These are phyloP conservation scores for Dimocarpus longan DNA, from an alignment of 345 rosid genomes.

Conservation along the genomic window DNA sequence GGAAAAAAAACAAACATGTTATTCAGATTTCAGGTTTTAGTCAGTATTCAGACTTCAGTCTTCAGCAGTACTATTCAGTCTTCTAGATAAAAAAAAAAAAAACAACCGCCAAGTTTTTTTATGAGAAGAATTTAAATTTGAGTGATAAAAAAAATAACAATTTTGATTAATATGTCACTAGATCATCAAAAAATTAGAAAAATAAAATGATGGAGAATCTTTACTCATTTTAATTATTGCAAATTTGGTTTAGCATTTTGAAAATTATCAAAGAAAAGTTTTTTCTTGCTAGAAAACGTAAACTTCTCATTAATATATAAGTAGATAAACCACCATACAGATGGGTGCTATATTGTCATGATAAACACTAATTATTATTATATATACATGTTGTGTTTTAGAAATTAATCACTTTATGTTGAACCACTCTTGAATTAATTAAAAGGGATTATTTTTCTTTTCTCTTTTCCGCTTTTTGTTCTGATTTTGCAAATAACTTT, in stretches of 20 bases:
- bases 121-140: no score
- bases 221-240: not conserved
- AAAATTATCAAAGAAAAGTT: not conserved
- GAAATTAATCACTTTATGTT: conserved; percentile 5
- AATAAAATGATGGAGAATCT: no score
- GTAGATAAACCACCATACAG: conserved; percentile 4
- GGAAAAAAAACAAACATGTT: no score
- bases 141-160: no score
- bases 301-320: not conserved
- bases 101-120: no score
- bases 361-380: no score
- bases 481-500: not conserved
- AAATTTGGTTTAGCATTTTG: not conserved
- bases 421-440: not conserved
- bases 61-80: no score
- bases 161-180: no score
- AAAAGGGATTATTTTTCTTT: not conserved
- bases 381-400: not conserved
- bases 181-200: no score
- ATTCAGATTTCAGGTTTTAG: no score
- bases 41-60: no score
- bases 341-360: not conserved
- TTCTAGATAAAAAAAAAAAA: no score
- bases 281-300: not conserved
- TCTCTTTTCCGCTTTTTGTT: not conserved